A percentile compares a stretch with the other conserved stretches of the same genome.
Evolutionary conservation across 1,284 basidiomycete species (phyloP).

Genomic region (Ustanciosporium gigantosporum): DNA sequence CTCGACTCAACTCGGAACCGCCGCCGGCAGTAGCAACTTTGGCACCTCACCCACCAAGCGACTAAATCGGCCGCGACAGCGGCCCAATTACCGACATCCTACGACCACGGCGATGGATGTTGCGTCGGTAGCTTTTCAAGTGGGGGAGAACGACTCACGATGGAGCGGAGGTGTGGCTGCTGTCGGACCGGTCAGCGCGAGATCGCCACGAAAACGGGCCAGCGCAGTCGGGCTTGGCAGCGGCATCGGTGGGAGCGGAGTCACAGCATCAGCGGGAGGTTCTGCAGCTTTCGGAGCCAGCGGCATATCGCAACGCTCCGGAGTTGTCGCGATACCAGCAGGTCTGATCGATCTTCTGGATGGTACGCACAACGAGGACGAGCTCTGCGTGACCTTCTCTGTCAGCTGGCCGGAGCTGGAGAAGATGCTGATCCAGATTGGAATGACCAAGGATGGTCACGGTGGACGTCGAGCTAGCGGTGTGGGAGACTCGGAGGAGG

Average conservation of each 20-base stretch:
- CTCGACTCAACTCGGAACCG: constrained; percentile 6
- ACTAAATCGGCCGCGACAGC: constrained; percentile 6
- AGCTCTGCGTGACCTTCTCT: constrained; percentile 79
- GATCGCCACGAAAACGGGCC: constrained; percentile 28
- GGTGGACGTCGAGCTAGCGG: neutral
- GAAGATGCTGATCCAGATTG: constrained; percentile 67
- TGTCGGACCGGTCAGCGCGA: neutral
- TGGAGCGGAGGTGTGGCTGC: neutral
- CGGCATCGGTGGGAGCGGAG: neutral
- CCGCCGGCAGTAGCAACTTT: constrained; percentile 12
- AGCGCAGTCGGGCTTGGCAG: constrained; percentile 1
- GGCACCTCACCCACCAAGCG: constrained; percentile 37
- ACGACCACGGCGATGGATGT: constrained; percentile 54
- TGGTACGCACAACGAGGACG: constrained; percentile 87
- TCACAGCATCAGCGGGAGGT: neutral
- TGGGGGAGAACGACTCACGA: constrained; percentile 1
- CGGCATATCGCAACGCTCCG: neutral
- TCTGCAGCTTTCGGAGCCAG: constrained; percentile 4
- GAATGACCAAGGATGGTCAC: constrained; percentile 2
- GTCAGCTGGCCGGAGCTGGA: constrained; percentile 82
- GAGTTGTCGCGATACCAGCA: constrained; percentile 20
- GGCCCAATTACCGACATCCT: constrained; percentile 28
- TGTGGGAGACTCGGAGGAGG: constrained; percentile 21
- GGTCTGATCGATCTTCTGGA: constrained; percentile 73
- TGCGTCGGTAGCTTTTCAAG: constrained; percentile 43